Conservation (phyloP, 805 yeast species). For the Pichia sporocuriosa region DNA sequence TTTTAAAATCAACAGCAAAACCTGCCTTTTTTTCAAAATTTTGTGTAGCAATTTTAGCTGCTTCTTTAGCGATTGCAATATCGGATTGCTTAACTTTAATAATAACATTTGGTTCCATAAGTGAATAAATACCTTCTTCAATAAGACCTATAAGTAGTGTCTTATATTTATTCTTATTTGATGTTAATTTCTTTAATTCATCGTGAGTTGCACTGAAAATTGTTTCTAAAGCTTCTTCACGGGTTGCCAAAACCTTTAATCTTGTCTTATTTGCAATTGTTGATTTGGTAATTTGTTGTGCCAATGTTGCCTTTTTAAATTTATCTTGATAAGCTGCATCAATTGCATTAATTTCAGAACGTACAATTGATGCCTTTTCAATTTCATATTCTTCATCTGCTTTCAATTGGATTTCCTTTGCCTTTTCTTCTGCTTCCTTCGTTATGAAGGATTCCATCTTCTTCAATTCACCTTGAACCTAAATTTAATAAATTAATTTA, state of each 20-base stretch:
- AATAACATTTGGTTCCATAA: slow-evolving; percentile 63
- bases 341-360: slow-evolving; percentile 84
- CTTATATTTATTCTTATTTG: slow-evolving; percentile 54
- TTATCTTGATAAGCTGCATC: slow-evolving; percentile 75
- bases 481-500: too few species aligned
- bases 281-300: slow-evolving; percentile 93
- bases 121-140: slow-evolving; percentile 64
- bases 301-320: slow-evolving; percentile 83
- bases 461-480: slow-evolving; percentile 92
- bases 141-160: slow-evolving; percentile 69
- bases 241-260: slow-evolving; percentile 79
- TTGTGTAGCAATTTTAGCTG: slow-evolving; percentile 53
- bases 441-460: slow-evolving; percentile 98
- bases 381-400: slow-evolving; percentile 99
- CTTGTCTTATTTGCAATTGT: slow-evolving; percentile 94
- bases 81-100: slow-evolving; percentile 67
- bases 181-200: slow-evolving; percentile 52
- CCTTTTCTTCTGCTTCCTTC: slow-evolving; percentile 98
- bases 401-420: slow-evolving; percentile 89
- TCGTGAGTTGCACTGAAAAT: slow-evolving; percentile 65
- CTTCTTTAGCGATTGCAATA: slow-evolving; percentile 51
- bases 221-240: slow-evolving; percentile 70
- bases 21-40: slow-evolving; percentile 59
- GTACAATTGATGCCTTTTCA: slow-evolving; percentile 91
- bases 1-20: slow-evolving; percentile 44